Percentiles rank a stretch among this genome's conserved stretches.
These are phyloP conservation scores for Phlegmacium glaucopus DNA, from an alignment of 768 basidiomycete species.

Conservation along the genomic window DNA sequence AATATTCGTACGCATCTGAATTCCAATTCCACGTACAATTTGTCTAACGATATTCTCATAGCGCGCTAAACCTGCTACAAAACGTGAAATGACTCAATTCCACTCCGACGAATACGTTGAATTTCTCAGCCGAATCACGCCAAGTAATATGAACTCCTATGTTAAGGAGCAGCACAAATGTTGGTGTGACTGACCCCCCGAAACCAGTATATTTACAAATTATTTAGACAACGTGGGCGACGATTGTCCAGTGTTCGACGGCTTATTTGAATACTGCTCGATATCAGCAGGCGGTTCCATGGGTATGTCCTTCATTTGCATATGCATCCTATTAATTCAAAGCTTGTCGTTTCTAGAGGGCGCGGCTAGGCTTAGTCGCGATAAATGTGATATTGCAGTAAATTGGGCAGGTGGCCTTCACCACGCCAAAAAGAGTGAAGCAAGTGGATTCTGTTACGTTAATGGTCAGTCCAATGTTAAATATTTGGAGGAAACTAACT, in stretches of 20 bases:
- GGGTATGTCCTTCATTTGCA: constrained; percentile 55
- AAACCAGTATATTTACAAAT: neutral
- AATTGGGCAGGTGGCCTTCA: constrained; percentile 99
- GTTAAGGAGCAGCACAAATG: constrained; percentile 97
- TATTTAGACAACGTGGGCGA: constrained; percentile 91
- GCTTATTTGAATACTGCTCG: constrained; percentile 97
- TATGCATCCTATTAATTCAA: constrained; percentile 1
- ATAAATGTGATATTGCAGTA: constrained; percentile 98
- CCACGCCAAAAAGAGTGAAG: constrained; percentile 99
- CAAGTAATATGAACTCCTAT: constrained; percentile 92
- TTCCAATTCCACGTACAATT: neutral
- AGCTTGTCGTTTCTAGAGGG: constrained; percentile 65
- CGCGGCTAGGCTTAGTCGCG: constrained; percentile 88
- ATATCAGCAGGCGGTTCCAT: constrained; percentile 99
- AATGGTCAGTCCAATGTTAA: constrained; percentile 61
- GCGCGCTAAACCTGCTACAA: constrained; percentile 99
- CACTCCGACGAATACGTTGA: constrained; percentile 99
- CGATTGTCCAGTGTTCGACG: constrained; percentile 98
- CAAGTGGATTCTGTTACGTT: constrained; percentile 98
- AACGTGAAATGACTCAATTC: constrained; percentile 99
- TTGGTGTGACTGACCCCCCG: constrained; percentile 29
- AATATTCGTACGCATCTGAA: constrained; percentile 79
- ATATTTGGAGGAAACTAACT: constrained; percentile 1
- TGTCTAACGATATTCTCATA: constrained; percentile 27
- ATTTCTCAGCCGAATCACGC: constrained; percentile 90